A percentile compares a stretch with the other conserved stretches of the same genome.
Conservation (phyloP, 176 grass and related monocot genomes). For the Triticum turgidum region DNA sequence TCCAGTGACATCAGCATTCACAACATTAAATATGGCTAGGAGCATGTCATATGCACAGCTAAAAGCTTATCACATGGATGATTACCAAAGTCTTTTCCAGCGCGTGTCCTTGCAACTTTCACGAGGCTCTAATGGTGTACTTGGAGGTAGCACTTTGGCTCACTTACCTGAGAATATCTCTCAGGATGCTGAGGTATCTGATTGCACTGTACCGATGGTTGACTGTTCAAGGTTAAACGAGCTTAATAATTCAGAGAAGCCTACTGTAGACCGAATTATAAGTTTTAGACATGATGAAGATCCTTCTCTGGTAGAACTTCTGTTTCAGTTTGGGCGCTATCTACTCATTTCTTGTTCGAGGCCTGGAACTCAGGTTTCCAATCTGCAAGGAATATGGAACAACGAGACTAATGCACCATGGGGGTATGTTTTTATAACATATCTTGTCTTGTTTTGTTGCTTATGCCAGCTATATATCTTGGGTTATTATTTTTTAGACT, state of each 20-base stretch:
- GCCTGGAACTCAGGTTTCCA: slow-evolving; percentile 77
- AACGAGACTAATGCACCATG: slow-evolving; percentile 64
- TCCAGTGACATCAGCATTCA: slow-evolving; percentile 39
- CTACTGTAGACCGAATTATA: slow-evolving; percentile 69
- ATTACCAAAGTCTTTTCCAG: slow-evolving; percentile 88
- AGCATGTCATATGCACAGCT: slow-evolving; percentile 71
- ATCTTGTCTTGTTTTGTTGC: slow-evolving; percentile 1
- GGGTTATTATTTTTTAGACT: too few species aligned
- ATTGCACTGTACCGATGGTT: slow-evolving; percentile 12
- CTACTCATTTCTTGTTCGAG: slow-evolving; percentile 89
- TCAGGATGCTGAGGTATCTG: slow-evolving; percentile 13
- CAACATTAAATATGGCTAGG: slow-evolving; percentile 49
- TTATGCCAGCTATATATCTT: not conserved
- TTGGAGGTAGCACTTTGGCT: slow-evolving; percentile 13
- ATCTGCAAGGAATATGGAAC: slow-evolving; percentile 95
- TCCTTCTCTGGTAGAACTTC: slow-evolving; percentile 76
- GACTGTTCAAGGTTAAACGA: not conserved
- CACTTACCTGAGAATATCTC: slow-evolving; percentile 16
- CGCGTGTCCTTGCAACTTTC: slow-evolving; percentile 79
- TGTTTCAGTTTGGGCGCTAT: slow-evolving; percentile 93
- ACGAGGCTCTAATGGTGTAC: slow-evolving; percentile 30
- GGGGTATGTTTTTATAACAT: slow-evolving; percentile 61
- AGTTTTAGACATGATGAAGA: slow-evolving; percentile 85
- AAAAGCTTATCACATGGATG: slow-evolving; percentile 64
- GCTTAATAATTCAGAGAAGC: slow-evolving; percentile 33